Evolutionary conservation across 2,329 filamentous ascomycete genomes (phyloP).

Genomic region (Orbilia blumenaviensis): DNA sequence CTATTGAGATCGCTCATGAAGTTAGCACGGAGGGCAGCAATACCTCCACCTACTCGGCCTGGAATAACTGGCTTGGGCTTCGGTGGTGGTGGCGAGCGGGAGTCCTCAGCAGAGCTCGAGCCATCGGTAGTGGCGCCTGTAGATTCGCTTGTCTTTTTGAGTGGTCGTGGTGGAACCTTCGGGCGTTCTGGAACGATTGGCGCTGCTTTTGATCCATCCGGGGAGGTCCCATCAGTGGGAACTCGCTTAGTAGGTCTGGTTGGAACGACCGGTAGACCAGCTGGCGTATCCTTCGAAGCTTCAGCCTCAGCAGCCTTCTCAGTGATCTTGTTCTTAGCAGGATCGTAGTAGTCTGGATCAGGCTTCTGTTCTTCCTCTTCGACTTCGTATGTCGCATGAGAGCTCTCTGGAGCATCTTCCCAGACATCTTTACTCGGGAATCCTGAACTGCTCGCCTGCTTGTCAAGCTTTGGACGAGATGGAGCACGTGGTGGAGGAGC

Average conservation of each 20-base stretch:
- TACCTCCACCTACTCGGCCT: constrained; percentile 76
- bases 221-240: constrained; percentile 55
- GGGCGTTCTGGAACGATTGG: constrained; percentile 51
- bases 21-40: constrained; percentile 86
- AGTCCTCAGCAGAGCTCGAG: constrained; percentile 45
- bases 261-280: constrained; percentile 22
- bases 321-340: constrained; percentile 59
- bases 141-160: constrained; percentile 63
- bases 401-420: constrained; percentile 92
- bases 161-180: constrained; percentile 58
- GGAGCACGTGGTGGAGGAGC: constrained; percentile 62
- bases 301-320: constrained; percentile 14
- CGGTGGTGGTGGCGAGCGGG: constrained; percentile 24
- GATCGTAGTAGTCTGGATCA: constrained; percentile 62
- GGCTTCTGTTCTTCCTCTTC: constrained; percentile 65
- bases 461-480: constrained; percentile 60
- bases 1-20: constrained; percentile 95
- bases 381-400: constrained; percentile 68
- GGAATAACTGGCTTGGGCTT: constrained; percentile 88
- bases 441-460: constrained; percentile 67
- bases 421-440: constrained; percentile 97
- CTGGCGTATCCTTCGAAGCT: constrained; percentile 7
- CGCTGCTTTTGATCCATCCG: constrained; percentile 26
- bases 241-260: constrained; percentile 23
- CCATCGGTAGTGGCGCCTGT: constrained; percentile 63